phyloP scores from a whole-genome alignment of 179 eudicot species.

The Gypsophila paniculata region DNA sequence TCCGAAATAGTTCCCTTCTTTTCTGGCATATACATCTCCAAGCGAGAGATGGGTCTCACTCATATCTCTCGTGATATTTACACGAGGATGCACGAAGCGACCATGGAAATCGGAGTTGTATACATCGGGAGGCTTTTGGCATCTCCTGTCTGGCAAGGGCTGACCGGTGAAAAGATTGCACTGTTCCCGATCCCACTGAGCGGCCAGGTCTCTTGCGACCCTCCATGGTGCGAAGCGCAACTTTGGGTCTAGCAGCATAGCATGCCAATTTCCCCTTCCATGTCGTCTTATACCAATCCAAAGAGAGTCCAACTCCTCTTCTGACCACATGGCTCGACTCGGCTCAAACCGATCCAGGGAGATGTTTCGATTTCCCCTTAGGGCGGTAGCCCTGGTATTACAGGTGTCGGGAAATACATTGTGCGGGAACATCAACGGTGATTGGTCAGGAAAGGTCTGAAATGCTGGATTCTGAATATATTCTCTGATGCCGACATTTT shows the following conservation, averaged over 20 bases:
- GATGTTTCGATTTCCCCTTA: slow-evolving; percentile 37
- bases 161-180: slow-evolving; percentile 34
- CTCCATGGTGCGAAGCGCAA: slow-evolving; percentile 55
- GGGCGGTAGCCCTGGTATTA: slow-evolving; percentile 37
- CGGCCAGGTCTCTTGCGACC: slow-evolving; percentile 46
- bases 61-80: slow-evolving; percentile 22
- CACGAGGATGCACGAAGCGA: slow-evolving; percentile 16
- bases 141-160: slow-evolving; percentile 24
- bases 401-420: slow-evolving; percentile 43
- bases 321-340: slow-evolving; percentile 44
- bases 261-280: slow-evolving; percentile 65
- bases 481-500: slow-evolving; percentile 25
- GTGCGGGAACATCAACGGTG: slow-evolving; percentile 31
- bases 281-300: slow-evolving; percentile 73
- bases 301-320: slow-evolving; percentile 61
- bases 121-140: slow-evolving; percentile 23
- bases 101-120: slow-evolving; percentile 18
- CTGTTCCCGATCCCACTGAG: slow-evolving; percentile 56
- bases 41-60: slow-evolving; percentile 44
- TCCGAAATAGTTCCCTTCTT: slow-evolving; percentile 16
- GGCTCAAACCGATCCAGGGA: slow-evolving; percentile 35
- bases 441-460: slow-evolving; percentile 29
- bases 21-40: slow-evolving; percentile 41
- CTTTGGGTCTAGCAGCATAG: slow-evolving; percentile 55
- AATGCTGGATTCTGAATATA: slow-evolving; percentile 26